Base-by-base conservation (phyloP, 768 basidiomycete genomes). In the Leccinum subgranulosum region DNA sequence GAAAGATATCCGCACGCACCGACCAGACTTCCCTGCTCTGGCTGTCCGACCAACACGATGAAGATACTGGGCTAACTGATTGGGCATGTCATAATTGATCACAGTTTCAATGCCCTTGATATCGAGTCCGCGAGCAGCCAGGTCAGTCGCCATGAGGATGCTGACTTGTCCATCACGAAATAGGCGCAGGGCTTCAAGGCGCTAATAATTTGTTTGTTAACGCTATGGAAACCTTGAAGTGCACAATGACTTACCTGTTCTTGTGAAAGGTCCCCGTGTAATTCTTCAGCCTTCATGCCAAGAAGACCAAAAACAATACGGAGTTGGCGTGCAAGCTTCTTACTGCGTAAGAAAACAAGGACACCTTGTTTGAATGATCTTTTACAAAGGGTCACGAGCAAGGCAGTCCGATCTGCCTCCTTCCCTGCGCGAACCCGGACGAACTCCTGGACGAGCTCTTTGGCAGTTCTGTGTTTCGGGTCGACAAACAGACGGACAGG, bases 81-180 rank as follows among this genome's bases (percentile, higher is more conserved):
- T 82, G 10, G 97, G 97, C 96, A 98, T 97, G 70, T 99, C 97
- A 69, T 95, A 98, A 73, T 99, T 99, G 71, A 99, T 94, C 60
- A 99, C 93, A 3, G 94, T 94, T 69, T 98, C 92, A 25, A 98
- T 87, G 15, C 95, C 95, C 70, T 95, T 96, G 78, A 99, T 97
- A 74, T 98, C 96, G 28, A 99, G 80, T 73, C 97, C 92, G 59
- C 94, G 86, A 55, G 94, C 91, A 31, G 97, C 97, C 34, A 99
- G 77, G 70, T 98, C 97, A 1, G 97, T 99, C 3, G 95, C 96
- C 81, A 99, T 89, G 9, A 99, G 78, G 73, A 86, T 98, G 71
- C 94, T 90, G n/a, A 90, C 90, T 27, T 80, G 70, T 19, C 92
- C 89, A 60, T 93, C 91, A 57, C 93, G 87, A 77, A 98, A 99